Evolutionary conservation across 768 basidiomycete species (phyloP), one percentile per base, ranked within the genome.

Genomic region (Grammothele lineata): DNA sequence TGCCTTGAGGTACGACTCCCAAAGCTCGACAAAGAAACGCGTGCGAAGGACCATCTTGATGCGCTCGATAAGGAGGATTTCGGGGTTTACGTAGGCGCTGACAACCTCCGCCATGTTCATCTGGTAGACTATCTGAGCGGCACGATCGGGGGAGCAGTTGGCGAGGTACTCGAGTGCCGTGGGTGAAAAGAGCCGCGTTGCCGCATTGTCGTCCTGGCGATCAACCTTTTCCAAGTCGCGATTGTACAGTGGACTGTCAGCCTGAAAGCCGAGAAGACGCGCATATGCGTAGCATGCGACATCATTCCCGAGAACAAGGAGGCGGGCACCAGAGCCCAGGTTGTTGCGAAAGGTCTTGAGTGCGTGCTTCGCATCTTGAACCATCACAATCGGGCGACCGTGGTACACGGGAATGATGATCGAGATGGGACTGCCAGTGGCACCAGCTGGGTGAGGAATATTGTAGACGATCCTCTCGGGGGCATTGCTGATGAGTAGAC

Each of bases 131-230:
- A 61, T 58, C 0, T 54, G 21, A 2, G 64, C 69, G 0, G 54
- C 24, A 0, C 58, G 37, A 1, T 67, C 59, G 0, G 67, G 62
- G 44, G 62, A 54, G n/a, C 59, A 38, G 0, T 62, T 36, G 5
- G 48, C 27, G 4, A 64, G 21, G n/a, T 44, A 67, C 11, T 63
- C 26, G 5, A 73, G 55, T 0, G 56, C 53, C 2, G 47, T 46
- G 0, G 66, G 65, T 5, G 67, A 72, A 42, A 74, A 71, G 0
- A 74, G 47, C 0, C 66, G 61, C 1, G 62, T 43, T 0, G 72
- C 72, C 0, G 72, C 71, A 49, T 55, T 60, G 48, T 75, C 70
- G 55, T 75, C 73, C 59, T 75, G 71, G 0, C 62, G 53, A 44
- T 75, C 70, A 0, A 71, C 33, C 27, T 65, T 65, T 5, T 67